Base-by-base conservation (phyloP, 768 basidiomycete species). In the Galerina sulciceps region DNA sequence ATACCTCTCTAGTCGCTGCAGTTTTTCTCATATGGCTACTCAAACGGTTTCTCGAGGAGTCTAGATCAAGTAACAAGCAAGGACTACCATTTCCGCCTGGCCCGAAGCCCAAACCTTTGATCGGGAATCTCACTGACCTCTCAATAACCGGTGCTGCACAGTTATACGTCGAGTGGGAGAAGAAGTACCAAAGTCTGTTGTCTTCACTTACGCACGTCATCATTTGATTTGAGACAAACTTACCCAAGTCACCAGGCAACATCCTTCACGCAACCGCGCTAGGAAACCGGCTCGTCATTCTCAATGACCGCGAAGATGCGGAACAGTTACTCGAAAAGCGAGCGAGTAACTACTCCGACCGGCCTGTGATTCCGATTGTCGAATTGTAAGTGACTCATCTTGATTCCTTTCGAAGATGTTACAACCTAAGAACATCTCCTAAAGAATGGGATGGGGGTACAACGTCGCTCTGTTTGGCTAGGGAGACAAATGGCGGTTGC, bases 401-500 rank as follows among this genome's bases (percentile, higher is more conserved):
- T 2, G n/a, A 5, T 43, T 10, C 17, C 17, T 4, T 10, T 43
- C 17, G 6, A n/a, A 43, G 15, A 3, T 8, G 20, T 43, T 6
- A 18, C 20, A 15, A 18, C n/a, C 10, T n/a, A 4, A 10, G 22
- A 6, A 14, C 17, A 20, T 9, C 9, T 43, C 17, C 22, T 14
- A 8, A 20, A 65, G 50, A 44, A 69, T 75, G 68, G 73, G 73
- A 23, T 77, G 74, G 70, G 69, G 72, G 35, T 73, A 70, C 54
- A 74, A 73, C 50, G 56, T 73, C 3, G 74, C 67, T 18, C 63
- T 71, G 35, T 65, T 72, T 51, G 67, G 59, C 1, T 77, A 79
- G 45, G 74, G 76, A 0, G 55, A 73, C 0, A 61, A 57, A 42
- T 80, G 77, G 79, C 68, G 77, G 9, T 62, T 61, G n/a, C n/a